Percentiles rank a stretch among this genome's conserved stretches.
Conservation (phyloP, 202 grass and related monocot species). For the Bolboschoenoplectus hybrid region DNA sequence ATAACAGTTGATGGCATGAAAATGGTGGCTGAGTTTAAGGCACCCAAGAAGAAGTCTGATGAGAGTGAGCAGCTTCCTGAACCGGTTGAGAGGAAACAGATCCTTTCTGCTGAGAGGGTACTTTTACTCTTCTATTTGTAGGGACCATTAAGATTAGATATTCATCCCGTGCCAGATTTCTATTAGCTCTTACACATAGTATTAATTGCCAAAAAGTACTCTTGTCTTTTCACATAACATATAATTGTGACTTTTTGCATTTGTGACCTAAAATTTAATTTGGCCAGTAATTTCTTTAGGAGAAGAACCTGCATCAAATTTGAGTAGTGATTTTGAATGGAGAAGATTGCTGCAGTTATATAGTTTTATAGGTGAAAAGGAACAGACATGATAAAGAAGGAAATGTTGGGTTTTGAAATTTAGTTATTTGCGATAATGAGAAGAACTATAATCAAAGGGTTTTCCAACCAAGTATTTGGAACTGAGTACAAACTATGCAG, state of each 20-base stretch:
- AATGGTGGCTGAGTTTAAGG: slow-evolving; percentile 97
- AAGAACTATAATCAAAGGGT: not conserved
- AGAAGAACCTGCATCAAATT: not conserved
- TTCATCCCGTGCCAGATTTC: not conserved
- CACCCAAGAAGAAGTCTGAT: slow-evolving; percentile 83
- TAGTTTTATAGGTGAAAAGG: slow-evolving; percentile 13
- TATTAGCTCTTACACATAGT: not conserved
- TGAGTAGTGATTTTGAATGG: not conserved
- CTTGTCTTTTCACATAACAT: not conserved
- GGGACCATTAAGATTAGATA: not conserved
- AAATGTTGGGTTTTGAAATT: not conserved
- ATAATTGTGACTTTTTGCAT: not conserved
- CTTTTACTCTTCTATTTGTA: not conserved
- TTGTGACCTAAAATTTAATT: not conserved
- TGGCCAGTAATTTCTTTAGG: not conserved
- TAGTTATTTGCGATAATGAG: not conserved
- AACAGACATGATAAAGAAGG: not conserved
- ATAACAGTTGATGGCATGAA: slow-evolving; percentile 99
- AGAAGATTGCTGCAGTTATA: not conserved
- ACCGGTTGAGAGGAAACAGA: slow-evolving; percentile 89
- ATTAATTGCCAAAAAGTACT: slow-evolving; percentile 7
- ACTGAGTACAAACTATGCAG: not conserved
- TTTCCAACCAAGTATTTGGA: slow-evolving; percentile 6
- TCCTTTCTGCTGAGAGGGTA: slow-evolving; percentile 92
- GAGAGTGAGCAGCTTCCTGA: slow-evolving; percentile 95